phyloP scores from a whole-genome alignment of 2,329 filamentous ascomycete species.

The Apiospora marii region DNA sequence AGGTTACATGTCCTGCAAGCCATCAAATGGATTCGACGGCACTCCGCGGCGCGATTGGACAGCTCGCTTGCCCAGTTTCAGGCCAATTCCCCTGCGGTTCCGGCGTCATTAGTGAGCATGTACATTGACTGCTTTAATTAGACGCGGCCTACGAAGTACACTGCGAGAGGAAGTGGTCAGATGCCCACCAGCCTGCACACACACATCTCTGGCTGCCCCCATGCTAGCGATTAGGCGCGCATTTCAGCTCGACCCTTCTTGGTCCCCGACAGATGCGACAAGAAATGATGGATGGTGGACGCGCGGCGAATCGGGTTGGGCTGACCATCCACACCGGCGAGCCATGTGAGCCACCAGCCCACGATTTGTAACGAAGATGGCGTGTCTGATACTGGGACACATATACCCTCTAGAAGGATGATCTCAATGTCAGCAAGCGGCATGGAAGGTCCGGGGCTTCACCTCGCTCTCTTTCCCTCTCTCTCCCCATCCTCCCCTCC shows the following conservation, averaged over 20 bases:
- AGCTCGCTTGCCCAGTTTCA: neutral
- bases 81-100: slow-evolving; percentile 1
- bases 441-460: neutral
- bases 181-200: neutral
- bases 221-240: slow-evolving; percentile 14
- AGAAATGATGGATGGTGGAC: neutral
- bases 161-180: neutral
- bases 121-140: slow-evolving; percentile 1
- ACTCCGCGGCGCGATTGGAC: neutral
- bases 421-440: neutral
- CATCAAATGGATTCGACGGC: neutral
- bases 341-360: slow-evolving; percentile 7
- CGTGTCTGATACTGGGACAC: neutral
- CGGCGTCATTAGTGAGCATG: neutral
- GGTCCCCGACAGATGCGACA: neutral
- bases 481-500: neutral
- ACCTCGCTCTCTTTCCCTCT: neutral
- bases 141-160: neutral
- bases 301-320: neutral
- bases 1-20: neutral
- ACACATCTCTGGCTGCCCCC: neutral
- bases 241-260: neutral
- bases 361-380: neutral
- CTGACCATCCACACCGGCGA: neutral
- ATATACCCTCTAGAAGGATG: neutral